Evolutionary conservation across 2,329 filamentous ascomycete genomes (phyloP).

Genomic region (Colletotrichum costaricense): DNA sequence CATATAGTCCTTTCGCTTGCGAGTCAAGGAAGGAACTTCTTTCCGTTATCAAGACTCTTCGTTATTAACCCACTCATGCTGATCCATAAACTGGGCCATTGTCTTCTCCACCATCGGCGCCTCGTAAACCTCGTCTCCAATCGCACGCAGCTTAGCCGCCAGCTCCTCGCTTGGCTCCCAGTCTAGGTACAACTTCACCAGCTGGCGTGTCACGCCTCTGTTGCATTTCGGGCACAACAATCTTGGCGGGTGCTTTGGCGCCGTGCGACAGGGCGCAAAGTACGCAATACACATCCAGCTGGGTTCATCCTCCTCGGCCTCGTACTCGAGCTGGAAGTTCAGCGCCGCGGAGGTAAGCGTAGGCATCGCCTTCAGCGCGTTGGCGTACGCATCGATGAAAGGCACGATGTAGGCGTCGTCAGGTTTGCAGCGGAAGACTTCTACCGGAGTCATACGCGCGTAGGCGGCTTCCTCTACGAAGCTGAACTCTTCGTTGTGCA

Average conservation of each 20-base stretch:
- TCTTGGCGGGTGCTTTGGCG: background rate
- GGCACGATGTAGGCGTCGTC: background rate
- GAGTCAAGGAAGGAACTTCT: background rate
- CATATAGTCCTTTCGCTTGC: background rate
- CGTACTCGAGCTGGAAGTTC: background rate
- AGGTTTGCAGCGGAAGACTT: background rate
- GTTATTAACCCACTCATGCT: background rate
- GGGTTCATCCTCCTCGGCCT: background rate
- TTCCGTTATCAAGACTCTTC: background rate
- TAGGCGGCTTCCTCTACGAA: background rate
- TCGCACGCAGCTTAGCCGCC: background rate
- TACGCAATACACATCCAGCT: conserved; percentile 1
- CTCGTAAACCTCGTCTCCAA: background rate
- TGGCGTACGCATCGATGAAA: background rate
- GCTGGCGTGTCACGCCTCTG: background rate
- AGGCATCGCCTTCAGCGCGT: background rate
- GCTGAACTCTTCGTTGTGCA: background rate
- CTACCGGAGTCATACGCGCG: background rate
- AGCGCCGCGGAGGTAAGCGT: background rate
- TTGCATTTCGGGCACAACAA: background rate
- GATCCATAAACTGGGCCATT: background rate
- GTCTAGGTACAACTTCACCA: background rate
- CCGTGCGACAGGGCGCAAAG: background rate
- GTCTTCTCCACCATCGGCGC: conserved; percentile 2
- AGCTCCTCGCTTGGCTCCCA: background rate